Evolutionary conservation across 305 asterid species (phyloP).

Genomic region (Rubia tinctorum): DNA sequence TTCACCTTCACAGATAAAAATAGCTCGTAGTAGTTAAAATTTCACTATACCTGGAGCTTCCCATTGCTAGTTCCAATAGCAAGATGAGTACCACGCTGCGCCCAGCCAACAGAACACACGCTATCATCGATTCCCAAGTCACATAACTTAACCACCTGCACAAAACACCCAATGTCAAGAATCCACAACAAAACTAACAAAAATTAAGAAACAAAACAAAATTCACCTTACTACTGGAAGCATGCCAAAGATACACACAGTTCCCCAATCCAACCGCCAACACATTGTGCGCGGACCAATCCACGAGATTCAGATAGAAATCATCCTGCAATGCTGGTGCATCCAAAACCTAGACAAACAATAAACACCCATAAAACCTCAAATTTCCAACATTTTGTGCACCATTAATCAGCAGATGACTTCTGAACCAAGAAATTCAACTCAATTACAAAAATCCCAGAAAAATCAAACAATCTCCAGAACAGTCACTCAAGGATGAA

Average conservation of each 20-base stretch:
- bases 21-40: neutral
- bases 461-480: neutral
- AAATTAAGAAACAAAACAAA: neutral
- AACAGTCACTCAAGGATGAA: neutral
- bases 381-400: conserved; percentile 12
- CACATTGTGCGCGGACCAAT: conserved; percentile 86
- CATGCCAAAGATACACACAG: conserved; percentile 91
- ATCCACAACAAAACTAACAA: conserved; percentile 1
- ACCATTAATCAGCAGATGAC: neutral
- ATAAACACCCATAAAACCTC: neutral
- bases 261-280: conserved; percentile 86
- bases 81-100: conserved; percentile 81
- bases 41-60: conserved; percentile 57
- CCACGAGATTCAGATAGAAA: conserved; percentile 88
- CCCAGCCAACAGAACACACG: conserved; percentile 93
- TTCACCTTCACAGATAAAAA: neutral
- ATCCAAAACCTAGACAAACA: conserved; percentile 62
- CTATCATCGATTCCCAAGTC: conserved; percentile 78
- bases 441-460: neutral
- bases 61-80: conserved; percentile 91
- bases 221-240: conserved; percentile 83
- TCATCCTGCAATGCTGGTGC: conserved; percentile 95
- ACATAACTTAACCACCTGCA: conserved; percentile 85
- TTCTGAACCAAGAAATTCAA: neutral
- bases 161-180: conserved; percentile 12